Conservation (phyloP, 805 yeast genomes). For the Yamadazyma akitaensis region DNA sequence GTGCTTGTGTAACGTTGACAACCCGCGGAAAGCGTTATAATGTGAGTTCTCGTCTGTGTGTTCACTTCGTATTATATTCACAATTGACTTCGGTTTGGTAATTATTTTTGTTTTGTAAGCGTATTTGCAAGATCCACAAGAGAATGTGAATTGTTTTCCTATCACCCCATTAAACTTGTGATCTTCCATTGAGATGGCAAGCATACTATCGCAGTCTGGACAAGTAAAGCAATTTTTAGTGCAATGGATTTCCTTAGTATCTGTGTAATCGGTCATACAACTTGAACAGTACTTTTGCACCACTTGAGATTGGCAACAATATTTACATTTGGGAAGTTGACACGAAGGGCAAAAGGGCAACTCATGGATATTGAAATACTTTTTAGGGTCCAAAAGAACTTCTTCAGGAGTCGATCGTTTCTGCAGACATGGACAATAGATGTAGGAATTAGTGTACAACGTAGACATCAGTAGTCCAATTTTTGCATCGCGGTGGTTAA, state of each 20-base stretch:
- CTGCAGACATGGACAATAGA: conserved; percentile 18
- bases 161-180: conserved; percentile 11
- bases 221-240: conserved; percentile 40
- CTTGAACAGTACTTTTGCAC: conserved; percentile 34
- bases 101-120: conserved; percentile 33
- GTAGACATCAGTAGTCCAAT: conserved; percentile 18
- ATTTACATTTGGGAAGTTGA: conserved; percentile 25
- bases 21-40: background rate
- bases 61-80: conserved; percentile 17
- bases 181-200: conserved; percentile 20
- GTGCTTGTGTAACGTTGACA: conserved; percentile 1
- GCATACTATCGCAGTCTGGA: conserved; percentile 30
- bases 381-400: background rate
- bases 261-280: conserved; percentile 35
- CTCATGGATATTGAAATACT: conserved; percentile 13
- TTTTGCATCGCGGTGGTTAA: background rate
- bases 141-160: conserved; percentile 37
- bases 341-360: conserved; percentile 38
- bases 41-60: conserved; percentile 1
- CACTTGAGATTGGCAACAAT: conserved; percentile 23
- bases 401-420: background rate
- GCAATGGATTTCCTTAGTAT: conserved; percentile 21
- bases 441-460: conserved; percentile 20
- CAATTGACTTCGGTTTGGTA: conserved; percentile 40
- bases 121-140: conserved; percentile 37